A percentile compares a stretch with the other conserved stretches of the same genome.
These are phyloP conservation scores for Sclerotinia minor DNA, from an alignment of 2,329 filamentous ascomycete genomes.

Conservation along the genomic window DNA sequence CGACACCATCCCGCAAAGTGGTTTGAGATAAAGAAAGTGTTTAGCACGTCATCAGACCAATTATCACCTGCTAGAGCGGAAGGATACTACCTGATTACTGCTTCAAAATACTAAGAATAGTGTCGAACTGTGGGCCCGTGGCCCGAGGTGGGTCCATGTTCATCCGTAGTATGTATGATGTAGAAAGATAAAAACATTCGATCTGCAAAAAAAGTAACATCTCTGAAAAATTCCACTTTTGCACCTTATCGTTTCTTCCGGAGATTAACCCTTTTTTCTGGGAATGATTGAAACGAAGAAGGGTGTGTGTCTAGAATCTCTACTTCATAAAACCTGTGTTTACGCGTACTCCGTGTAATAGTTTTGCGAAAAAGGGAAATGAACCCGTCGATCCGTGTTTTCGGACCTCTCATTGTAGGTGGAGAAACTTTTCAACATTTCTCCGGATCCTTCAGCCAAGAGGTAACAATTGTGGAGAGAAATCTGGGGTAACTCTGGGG, in stretches of 20 bases:
- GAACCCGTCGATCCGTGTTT: neutral
- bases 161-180: neutral
- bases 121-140: neutral
- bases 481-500: constrained; percentile 8
- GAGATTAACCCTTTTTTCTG: neutral
- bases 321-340: neutral
- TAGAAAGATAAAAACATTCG: neutral
- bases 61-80: neutral
- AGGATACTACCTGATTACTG: neutral
- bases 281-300: neutral
- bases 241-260: neutral
- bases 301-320: neutral
- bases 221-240: neutral
- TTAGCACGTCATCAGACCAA: neutral
- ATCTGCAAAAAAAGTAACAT: neutral
- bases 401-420: constrained; percentile 2
- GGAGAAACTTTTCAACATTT: constrained; percentile 13
- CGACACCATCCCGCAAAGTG: neutral
- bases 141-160: neutral
- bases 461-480: neutral
- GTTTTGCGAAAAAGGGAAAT: neutral
- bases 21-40: neutral
- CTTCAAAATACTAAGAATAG: neutral
- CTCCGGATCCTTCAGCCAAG: neutral
- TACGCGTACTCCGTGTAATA: neutral